phyloP scores from a whole-genome alignment of 1,139 yeast genomes.

The Yamadazyma sp. region DNA sequence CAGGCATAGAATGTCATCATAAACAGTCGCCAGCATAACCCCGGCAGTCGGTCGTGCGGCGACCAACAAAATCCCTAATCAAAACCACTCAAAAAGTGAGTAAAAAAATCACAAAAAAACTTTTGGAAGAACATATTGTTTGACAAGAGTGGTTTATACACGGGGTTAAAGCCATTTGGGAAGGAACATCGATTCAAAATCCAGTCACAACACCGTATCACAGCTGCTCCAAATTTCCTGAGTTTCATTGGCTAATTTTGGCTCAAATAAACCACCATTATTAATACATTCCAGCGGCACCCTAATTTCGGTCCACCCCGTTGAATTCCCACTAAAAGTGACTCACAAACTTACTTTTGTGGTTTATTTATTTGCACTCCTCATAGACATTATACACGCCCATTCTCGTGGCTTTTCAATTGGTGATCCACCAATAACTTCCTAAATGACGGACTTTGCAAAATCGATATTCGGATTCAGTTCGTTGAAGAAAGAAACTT shows the following conservation, averaged over 20 bases:
- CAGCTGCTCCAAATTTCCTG: not conserved
- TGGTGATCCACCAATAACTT: not conserved
- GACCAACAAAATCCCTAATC: constrained; percentile 1
- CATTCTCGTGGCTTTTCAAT: not conserved
- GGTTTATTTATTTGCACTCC: constrained; percentile 1
- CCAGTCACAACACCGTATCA: not conserved
- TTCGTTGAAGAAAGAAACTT: constrained; percentile 33
- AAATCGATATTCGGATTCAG: constrained; percentile 61
- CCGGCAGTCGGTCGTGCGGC: not conserved
- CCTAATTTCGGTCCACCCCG: not conserved
- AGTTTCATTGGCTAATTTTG: not conserved
- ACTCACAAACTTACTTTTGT: not conserved
- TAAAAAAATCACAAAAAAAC: constrained; percentile 1
- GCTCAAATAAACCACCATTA: not conserved
- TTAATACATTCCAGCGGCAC: not conserved
- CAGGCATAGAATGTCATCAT: too few relatives aligned
- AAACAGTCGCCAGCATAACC: not conserved
- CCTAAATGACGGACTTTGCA: constrained; percentile 61
- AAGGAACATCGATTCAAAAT: not conserved
- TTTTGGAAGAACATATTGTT: not conserved
- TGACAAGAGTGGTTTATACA: not conserved
- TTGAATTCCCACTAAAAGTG: not conserved
- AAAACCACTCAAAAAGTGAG: not conserved
- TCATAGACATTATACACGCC: constrained; percentile 1
- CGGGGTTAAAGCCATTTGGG: not conserved